phyloP scores from a whole-genome alignment of 2,329 filamentous ascomycete species.

The Tympanopsis confertula region DNA sequence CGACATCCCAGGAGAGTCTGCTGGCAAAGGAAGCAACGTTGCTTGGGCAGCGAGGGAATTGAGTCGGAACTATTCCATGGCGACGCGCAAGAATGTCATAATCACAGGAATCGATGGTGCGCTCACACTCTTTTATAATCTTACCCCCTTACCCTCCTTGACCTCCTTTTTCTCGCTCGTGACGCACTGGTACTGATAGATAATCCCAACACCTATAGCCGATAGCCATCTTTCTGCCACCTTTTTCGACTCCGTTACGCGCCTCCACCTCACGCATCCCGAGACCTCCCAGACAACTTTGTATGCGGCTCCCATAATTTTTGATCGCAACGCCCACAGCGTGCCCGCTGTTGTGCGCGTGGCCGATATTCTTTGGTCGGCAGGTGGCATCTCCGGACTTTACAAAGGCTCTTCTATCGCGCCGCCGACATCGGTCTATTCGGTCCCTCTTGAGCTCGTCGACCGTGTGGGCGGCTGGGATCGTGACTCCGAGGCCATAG shows the following conservation, averaged over 20 bases:
- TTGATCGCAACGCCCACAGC: conserved; percentile 60
- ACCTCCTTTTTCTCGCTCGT: conserved; percentile 3
- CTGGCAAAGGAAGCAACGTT: conserved; percentile 66
- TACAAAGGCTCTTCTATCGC: conserved; percentile 52
- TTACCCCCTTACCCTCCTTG: not conserved
- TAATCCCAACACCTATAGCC: conserved; percentile 27
- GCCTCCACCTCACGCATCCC: conserved; percentile 47
- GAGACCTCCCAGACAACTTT: conserved; percentile 50
- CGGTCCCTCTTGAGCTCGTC: conserved; percentile 52
- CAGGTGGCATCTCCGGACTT: conserved; percentile 58
- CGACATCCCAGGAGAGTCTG: conserved; percentile 55
- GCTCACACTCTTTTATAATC: conserved; percentile 14
- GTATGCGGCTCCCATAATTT: conserved; percentile 61
- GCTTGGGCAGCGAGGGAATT: conserved; percentile 59
- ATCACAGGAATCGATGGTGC: conserved; percentile 64
- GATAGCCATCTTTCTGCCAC: conserved; percentile 60
- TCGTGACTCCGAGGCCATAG: conserved; percentile 58
- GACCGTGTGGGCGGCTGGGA: conserved; percentile 66
- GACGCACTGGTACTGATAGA: conserved; percentile 1
- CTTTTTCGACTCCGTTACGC: conserved; percentile 55
- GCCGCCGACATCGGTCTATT: conserved; percentile 66
- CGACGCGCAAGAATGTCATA: conserved; percentile 46
- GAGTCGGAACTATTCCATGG: conserved; percentile 45
- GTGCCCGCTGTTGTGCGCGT: conserved; percentile 59
- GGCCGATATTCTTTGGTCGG: conserved; percentile 62